A percentile compares a stretch with the other conserved stretches of the same genome.
These are phyloP conservation scores for Tetrastigma voinierianum DNA, from an alignment of 164 flowering plant genomes.

Conservation along the genomic window DNA sequence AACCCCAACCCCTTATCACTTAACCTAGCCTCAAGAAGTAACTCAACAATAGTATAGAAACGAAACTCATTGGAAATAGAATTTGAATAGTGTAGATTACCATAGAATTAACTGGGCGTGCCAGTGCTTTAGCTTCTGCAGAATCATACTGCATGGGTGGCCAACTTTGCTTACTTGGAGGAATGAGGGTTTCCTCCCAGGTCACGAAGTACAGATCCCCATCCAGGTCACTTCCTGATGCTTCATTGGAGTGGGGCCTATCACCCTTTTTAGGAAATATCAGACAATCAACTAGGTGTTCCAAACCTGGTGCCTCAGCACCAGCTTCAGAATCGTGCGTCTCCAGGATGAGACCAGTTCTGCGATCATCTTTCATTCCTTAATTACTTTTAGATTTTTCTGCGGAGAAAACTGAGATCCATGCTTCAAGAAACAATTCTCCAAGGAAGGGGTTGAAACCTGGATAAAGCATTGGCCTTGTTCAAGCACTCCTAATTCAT, in stretches of 20 bases:
- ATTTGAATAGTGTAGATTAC: constrained; percentile 27
- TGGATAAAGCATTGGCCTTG: no score
- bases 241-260: constrained; percentile 89
- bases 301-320: no score
- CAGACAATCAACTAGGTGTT: no score
- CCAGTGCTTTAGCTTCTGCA: constrained; percentile 40
- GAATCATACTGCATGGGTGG: constrained; percentile 78
- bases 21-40: no score
- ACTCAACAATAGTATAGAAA: no score
- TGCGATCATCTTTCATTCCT: constrained; percentile 80
- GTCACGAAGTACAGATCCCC: constrained; percentile 95
- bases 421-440: no score
- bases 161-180: constrained; percentile 79
- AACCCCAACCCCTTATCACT: no score
- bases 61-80: background rate
- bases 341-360: constrained; percentile 99
- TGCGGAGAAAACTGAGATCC: no score
- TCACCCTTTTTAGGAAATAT: no score
- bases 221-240: constrained; percentile 99
- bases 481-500: constrained; percentile 77
- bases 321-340: no score
- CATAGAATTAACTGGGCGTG: constrained; percentile 39
- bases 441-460: no score
- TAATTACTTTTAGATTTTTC: constrained; percentile 52
- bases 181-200: constrained; percentile 83